These are phyloP conservation scores for Haplosporangium sp. DNA, from an alignment of 371 early-diverging fungal genomes.

Conservation along the genomic window DNA sequence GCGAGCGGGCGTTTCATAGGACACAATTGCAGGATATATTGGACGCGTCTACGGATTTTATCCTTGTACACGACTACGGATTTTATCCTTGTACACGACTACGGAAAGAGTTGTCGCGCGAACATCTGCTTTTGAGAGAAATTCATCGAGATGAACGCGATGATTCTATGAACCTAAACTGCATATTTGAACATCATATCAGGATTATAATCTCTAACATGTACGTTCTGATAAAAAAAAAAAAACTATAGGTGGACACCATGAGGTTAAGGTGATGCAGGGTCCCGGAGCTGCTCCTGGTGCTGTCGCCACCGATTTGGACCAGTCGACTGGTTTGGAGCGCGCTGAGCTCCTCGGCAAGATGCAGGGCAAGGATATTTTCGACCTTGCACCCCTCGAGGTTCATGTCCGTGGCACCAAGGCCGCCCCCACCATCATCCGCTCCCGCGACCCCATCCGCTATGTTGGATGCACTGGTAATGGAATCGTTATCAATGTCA, in stretches of 20 bases:
- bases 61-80: too few species aligned
- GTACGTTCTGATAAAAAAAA: neutral
- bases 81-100: too few species aligned
- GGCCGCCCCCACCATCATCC: slow-evolving; percentile 88
- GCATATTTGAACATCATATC: too few species aligned
- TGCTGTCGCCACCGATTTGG: slow-evolving; percentile 85
- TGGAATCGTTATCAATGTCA: too few species aligned
- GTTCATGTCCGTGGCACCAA: slow-evolving; percentile 85
- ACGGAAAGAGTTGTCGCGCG: too few species aligned
- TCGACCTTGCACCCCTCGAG: slow-evolving; percentile 85
- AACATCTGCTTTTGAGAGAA: too few species aligned
- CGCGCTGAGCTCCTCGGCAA: slow-evolving; percentile 89
- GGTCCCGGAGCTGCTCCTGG: slow-evolving; percentile 76
- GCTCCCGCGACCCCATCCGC: slow-evolving; percentile 84
- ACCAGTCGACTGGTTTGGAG: slow-evolving; percentile 93
- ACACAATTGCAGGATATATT: too few species aligned
- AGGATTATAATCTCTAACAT: too few species aligned
- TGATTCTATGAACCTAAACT: too few species aligned
- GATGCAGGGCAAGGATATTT: slow-evolving; percentile 89
- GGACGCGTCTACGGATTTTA: too few species aligned
- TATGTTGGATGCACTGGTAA: slow-evolving; percentile 95
- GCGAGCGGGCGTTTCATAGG: too few species aligned
- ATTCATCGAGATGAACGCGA: too few species aligned
- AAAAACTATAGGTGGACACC: slow-evolving; percentile 39
- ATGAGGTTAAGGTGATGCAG: slow-evolving; percentile 49